These are phyloP conservation scores for Diplodia seriata DNA, from an alignment of 2,329 filamentous ascomycete species.

Conservation along the genomic window DNA sequence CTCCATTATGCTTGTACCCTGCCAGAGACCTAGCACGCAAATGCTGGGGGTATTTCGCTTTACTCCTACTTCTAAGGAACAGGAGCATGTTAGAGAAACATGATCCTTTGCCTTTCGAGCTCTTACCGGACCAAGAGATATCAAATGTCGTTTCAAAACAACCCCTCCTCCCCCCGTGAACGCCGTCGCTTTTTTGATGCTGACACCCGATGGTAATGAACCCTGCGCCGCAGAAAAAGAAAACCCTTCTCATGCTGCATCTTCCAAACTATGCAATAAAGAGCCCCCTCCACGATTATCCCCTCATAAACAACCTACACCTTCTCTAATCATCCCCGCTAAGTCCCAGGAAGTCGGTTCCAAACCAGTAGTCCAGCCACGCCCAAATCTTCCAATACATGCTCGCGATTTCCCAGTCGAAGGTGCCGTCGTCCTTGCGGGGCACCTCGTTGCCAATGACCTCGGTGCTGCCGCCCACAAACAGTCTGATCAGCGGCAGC, in stretches of 20 bases:
- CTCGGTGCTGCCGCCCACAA: conserved; percentile 55
- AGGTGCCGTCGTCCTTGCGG: conserved; percentile 73
- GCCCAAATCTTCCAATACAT: conserved; percentile 68
- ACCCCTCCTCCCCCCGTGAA: background rate
- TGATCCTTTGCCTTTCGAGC: background rate
- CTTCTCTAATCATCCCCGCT: conserved; percentile 54
- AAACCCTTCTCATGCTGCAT: background rate
- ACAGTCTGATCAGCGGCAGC: conserved; percentile 59
- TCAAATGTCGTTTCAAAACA: conserved; percentile 7
- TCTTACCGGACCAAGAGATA: background rate
- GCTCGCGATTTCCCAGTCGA: conserved; percentile 74
- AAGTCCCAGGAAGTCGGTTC: conserved; percentile 67
- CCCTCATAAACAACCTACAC: background rate
- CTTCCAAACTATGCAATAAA: background rate
- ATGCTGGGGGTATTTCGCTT: background rate
- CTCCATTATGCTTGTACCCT: conserved; percentile 8
- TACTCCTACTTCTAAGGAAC: background rate
- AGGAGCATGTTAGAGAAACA: background rate
- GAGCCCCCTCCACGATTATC: background rate
- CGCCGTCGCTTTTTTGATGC: conserved; percentile 30
- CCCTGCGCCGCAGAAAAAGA: conserved; percentile 6
- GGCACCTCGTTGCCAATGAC: conserved; percentile 81
- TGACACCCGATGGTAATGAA: conserved; percentile 9
- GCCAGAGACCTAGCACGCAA: background rate
- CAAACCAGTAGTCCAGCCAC: conserved; percentile 62